Conservation (phyloP, 169 alveolate genomes). For the Cryptosporidium tyzzeri region DNA sequence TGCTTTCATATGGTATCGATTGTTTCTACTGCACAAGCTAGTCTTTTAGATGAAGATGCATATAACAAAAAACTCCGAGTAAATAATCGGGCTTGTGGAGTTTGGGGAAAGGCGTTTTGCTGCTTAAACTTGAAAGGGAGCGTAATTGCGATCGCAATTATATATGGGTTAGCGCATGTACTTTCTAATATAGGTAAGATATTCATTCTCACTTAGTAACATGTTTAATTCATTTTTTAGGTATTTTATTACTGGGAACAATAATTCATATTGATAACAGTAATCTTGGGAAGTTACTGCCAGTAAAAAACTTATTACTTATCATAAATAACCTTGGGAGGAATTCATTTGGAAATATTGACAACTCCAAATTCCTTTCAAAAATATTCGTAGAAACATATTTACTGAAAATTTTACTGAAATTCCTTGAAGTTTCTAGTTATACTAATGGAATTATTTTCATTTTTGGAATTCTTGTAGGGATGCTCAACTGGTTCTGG, state of each 20-base stretch:
- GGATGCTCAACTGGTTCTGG: conserved; percentile 51
- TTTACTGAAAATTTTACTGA: not conserved
- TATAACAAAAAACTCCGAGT: not conserved
- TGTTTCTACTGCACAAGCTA: conserved; percentile 72
- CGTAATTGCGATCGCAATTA: conserved; percentile 25
- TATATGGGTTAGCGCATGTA: conserved; percentile 22
- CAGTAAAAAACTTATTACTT: not conserved
- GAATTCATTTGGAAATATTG: not conserved
- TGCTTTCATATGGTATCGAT: conserved; percentile 56
- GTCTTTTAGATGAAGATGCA: conserved; percentile 34
- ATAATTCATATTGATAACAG: not conserved
- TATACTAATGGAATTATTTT: conserved; percentile 16
- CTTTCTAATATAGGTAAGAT: conserved; percentile 32
- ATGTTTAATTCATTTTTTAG: not conserved
- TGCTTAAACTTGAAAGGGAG: conserved; percentile 49
- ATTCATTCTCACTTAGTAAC: not conserved
- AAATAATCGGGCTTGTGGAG: conserved; percentile 32
- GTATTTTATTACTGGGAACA: not conserved
- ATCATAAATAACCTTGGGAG: not conserved
- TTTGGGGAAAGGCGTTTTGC: conserved; percentile 73
- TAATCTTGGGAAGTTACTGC: not conserved
- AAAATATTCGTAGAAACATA: not conserved
- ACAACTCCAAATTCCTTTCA: not conserved
- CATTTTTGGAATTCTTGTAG: conserved; percentile 12
- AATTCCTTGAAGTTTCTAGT: conserved; percentile 27